Evolutionary conservation across 495 filamentous ascomycete species (phyloP).

Genomic region (Aspergillus bertholletiae): DNA sequence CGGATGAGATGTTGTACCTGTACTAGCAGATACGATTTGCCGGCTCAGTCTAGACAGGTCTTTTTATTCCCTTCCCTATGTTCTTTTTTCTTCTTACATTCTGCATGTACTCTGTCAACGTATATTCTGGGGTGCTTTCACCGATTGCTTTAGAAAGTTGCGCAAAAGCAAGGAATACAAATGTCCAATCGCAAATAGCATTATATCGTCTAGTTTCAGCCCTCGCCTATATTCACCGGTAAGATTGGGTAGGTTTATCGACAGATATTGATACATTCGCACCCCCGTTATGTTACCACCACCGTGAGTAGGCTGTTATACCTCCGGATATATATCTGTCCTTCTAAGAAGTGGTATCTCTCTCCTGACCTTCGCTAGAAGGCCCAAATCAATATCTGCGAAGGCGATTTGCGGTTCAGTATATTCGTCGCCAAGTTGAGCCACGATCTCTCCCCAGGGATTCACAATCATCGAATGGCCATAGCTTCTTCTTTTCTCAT

Average conservation of each 20-base stretch:
- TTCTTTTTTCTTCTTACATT: constrained; percentile 25
- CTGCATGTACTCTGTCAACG: constrained; percentile 35
- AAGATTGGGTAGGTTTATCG: neutral
- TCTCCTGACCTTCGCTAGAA: constrained; percentile 48
- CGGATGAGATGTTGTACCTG: constrained; percentile 30
- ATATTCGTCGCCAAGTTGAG: constrained; percentile 53
- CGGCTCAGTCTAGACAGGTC: constrained; percentile 38
- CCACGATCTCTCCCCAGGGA: constrained; percentile 80
- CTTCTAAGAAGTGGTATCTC: constrained; percentile 63
- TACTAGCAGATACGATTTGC: constrained; percentile 34
- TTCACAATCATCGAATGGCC: constrained; percentile 85
- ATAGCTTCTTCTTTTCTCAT: constrained; percentile 76
- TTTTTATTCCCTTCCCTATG: constrained; percentile 32
- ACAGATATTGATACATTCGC: neutral
- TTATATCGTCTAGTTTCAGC: neutral
- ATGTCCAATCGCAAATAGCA: constrained; percentile 1
- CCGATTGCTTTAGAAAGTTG: constrained; percentile 24
- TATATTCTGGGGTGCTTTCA: constrained; percentile 28
- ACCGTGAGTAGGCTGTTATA: constrained; percentile 27
- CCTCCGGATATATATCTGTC: constrained; percentile 60
- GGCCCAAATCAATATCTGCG: constrained; percentile 48
- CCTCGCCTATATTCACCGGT: neutral
- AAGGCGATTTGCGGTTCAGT: constrained; percentile 49
- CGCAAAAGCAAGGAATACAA: constrained; percentile 17
- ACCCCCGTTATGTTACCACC: neutral